Base-by-base conservation (phyloP, 2,329 filamentous ascomycete genomes). In the Rachicladosporium sp. region DNA sequence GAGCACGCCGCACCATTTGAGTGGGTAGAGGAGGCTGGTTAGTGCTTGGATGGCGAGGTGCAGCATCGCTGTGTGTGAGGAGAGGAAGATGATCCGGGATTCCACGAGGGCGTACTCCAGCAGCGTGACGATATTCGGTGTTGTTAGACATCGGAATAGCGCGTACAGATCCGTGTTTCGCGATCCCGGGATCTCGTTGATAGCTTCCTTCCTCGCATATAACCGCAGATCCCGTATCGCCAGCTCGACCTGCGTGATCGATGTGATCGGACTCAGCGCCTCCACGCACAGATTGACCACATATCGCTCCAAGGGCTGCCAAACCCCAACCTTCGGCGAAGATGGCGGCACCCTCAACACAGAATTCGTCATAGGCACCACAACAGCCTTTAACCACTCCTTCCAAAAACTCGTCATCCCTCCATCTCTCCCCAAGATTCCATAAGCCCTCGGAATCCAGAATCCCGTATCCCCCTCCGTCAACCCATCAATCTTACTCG, bases 231-330 rank as follows among this genome's bases (percentile, higher is more conserved):
- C 91, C 43, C 91, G 77, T 27, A 98, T 77, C 1, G 82, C 80
- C 30, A 96, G 70, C 63, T 98, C 91, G 27, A 96, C 87, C 59
- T 98, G 91, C 0, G 89, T 96, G 63, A 93, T 89, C 31, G 91
- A 96, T 29, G 82, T 83, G 37, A 94, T 76, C 1, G 91, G 91
- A 54, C 83, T 89, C 54, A 93, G 82, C 2, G 91, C 91, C 63
- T 96, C 89, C 7, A 88, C 88, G 63, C 91, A 98, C 29, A 98
- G 70, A 59, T 96, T 96, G 64, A 96, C 81, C 29, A 98, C 88
- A 60, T 96, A 98, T 56, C 88, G 80, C 66, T 98, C 91, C 44
- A 98, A 66, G 10, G 91, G 91, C 59, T 95, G 89, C 91, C 91
- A 98, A 56, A 87, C 78, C 33, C 91, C 91, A 47, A 94, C 78